These are phyloP conservation scores for Arthrinium phaeospermum DNA, from an alignment of 2,329 filamentous ascomycete genomes.

Conservation along the genomic window DNA sequence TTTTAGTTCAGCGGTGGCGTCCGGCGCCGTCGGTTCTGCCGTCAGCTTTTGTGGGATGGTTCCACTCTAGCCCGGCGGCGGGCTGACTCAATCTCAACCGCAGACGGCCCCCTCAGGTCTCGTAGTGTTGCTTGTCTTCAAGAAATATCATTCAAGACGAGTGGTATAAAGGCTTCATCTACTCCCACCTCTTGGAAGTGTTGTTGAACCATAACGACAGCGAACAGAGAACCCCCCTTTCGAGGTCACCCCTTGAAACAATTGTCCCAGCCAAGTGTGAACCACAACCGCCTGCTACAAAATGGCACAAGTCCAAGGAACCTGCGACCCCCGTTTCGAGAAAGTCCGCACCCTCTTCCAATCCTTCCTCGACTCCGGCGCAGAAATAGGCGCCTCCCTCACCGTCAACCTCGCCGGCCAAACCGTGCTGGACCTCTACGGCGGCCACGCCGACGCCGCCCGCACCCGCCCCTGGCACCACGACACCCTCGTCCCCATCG, in stretches of 20 bases:
- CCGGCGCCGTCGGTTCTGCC: not conserved
- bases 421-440: slow-evolving; percentile 49
- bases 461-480: slow-evolving; percentile 40
- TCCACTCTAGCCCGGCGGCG: not conserved
- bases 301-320: slow-evolving; percentile 40
- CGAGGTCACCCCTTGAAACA: no score
- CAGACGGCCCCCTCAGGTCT: not conserved
- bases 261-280: not conserved
- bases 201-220: not conserved
- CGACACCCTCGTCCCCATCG: slow-evolving; percentile 45
- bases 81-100: not conserved
- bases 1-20: not conserved
- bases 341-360: slow-evolving; percentile 42
- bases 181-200: not conserved
- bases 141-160: no score
- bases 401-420: slow-evolving; percentile 45
- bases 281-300: no score
- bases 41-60: not conserved
- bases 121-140: no score
- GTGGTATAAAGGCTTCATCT: not conserved
- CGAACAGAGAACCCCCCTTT: not conserved
- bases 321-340: slow-evolving; percentile 43
- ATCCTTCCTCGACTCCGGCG: slow-evolving; percentile 40
- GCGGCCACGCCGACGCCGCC: slow-evolving; percentile 40
- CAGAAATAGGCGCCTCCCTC: slow-evolving; percentile 50